Conservation (phyloP, 2,329 filamentous ascomycete species). For the Escovopsis weberi region DNA sequence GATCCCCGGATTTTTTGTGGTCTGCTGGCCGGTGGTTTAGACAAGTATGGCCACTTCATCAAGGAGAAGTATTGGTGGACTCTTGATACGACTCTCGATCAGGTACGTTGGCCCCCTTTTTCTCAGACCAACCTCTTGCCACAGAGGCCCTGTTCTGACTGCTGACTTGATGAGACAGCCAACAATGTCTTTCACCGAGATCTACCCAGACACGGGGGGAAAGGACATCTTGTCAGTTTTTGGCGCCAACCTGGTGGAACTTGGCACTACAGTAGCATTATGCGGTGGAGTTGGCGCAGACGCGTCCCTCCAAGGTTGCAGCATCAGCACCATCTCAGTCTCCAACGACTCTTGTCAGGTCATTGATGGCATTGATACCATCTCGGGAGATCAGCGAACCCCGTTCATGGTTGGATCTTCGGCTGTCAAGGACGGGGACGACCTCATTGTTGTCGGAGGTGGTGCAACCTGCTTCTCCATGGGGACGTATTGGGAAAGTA, state of each 20-base stretch:
- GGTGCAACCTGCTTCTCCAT: slow-evolving; percentile 86
- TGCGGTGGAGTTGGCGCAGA: slow-evolving; percentile 20
- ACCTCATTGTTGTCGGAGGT: slow-evolving; percentile 56
- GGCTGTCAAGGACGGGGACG: slow-evolving; percentile 30
- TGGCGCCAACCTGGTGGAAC: slow-evolving; percentile 15
- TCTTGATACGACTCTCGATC: slow-evolving; percentile 25
- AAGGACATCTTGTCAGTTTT: slow-evolving; percentile 15
- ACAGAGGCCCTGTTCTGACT: not conserved
- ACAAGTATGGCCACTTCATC: slow-evolving; percentile 45
- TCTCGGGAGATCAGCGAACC: slow-evolving; percentile 1
- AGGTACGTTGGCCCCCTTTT: slow-evolving; percentile 17
- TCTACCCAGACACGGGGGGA: not conserved
- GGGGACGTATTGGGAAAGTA: slow-evolving; percentile 69
- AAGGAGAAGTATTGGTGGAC: slow-evolving; percentile 52
- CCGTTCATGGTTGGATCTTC: slow-evolving; percentile 63
- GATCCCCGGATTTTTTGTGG: slow-evolving; percentile 33
- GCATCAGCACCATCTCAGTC: slow-evolving; percentile 6
- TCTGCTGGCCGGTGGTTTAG: slow-evolving; percentile 59
- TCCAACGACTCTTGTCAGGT: slow-evolving; percentile 1
- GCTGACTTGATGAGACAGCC: slow-evolving; percentile 8
- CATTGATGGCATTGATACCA: not conserved
- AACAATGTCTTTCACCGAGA: slow-evolving; percentile 12
- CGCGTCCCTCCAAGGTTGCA: slow-evolving; percentile 15
- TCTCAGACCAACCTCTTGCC: not conserved
- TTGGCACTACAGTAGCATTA: slow-evolving; percentile 11